These are phyloP conservation scores for Aspergillus chevalieri DNA, from an alignment of 2,329 filamentous ascomycete species.

Conservation along the genomic window DNA sequence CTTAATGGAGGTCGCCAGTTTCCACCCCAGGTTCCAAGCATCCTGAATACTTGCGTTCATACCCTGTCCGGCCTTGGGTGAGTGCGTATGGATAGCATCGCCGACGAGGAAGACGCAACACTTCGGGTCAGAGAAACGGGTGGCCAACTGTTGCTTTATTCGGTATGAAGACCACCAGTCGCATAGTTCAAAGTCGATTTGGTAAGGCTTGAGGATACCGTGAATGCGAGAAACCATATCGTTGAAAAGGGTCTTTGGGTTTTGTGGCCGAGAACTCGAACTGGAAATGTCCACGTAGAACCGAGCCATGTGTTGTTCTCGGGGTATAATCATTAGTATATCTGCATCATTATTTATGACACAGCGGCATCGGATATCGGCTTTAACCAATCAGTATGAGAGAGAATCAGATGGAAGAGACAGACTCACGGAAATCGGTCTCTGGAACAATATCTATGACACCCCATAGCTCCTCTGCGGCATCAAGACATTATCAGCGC, in stretches of 20 bases:
- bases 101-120: not conserved
- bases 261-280: not conserved
- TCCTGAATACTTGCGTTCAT: not conserved
- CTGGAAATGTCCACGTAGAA: constrained; percentile 7
- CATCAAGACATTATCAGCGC: constrained; percentile 40
- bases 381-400: constrained; percentile 10
- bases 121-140: not conserved
- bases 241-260: not conserved
- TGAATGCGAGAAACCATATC: not conserved
- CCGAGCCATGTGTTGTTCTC: constrained; percentile 42
- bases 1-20: constrained; percentile 43
- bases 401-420: not conserved
- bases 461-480: constrained; percentile 25
- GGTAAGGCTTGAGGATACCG: constrained; percentile 2
- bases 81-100: constrained; percentile 1
- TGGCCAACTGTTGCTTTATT: not conserved
- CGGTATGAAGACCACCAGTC: constrained; percentile 11
- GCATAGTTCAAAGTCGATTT: constrained; percentile 7
- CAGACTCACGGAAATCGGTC: constrained; percentile 45
- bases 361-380: constrained; percentile 52
- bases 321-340: constrained; percentile 59
- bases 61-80: not conserved
- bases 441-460: constrained; percentile 46
- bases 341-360: constrained; percentile 50
- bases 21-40: constrained; percentile 35